These are phyloP conservation scores for Malus hybrid DNA, from an alignment of 331 rosid genomes.

Conservation along the genomic window DNA sequence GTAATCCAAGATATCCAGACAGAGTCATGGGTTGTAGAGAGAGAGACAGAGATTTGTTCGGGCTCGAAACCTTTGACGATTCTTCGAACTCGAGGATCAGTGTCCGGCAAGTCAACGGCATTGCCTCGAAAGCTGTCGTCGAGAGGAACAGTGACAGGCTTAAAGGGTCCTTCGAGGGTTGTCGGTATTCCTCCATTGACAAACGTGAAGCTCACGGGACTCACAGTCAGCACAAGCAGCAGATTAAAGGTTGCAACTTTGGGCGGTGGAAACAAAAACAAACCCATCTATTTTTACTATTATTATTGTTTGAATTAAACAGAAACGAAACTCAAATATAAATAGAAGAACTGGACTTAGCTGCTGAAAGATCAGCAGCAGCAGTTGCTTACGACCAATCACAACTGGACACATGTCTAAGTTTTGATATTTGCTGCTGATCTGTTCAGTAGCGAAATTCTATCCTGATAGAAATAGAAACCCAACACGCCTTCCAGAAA, in stretches of 20 bases:
- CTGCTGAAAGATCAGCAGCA: too few species aligned
- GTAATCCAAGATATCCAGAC: conserved; percentile 93
- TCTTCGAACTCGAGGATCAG: conserved; percentile 66
- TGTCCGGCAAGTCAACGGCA: conserved; percentile 63
- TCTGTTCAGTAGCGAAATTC: too few species aligned
- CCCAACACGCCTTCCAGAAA: background rate
- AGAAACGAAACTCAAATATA: too few species aligned
- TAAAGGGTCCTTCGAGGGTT: conserved; percentile 76
- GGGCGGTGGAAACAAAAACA: conserved; percentile 8
- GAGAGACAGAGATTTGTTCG: conserved; percentile 82
- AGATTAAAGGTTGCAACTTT: background rate
- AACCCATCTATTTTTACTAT: conserved; percentile 23
- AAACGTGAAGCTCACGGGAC: conserved; percentile 6
- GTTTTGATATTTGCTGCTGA: too few species aligned
- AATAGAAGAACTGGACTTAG: background rate
- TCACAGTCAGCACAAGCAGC: conserved; percentile 10
- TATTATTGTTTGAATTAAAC: background rate
- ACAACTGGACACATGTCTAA: too few species aligned
- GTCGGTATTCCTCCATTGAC: conserved; percentile 42
- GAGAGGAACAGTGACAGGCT: conserved; percentile 79
- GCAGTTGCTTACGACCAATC: too few species aligned
- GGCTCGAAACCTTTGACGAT: conserved; percentile 46
- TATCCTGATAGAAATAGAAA: background rate
- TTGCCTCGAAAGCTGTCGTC: conserved; percentile 58
- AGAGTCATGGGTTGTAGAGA: conserved; percentile 51